These are phyloP conservation scores for Mycena citricolor DNA, from an alignment of 1,284 basidiomycete genomes.

Conservation along the genomic window DNA sequence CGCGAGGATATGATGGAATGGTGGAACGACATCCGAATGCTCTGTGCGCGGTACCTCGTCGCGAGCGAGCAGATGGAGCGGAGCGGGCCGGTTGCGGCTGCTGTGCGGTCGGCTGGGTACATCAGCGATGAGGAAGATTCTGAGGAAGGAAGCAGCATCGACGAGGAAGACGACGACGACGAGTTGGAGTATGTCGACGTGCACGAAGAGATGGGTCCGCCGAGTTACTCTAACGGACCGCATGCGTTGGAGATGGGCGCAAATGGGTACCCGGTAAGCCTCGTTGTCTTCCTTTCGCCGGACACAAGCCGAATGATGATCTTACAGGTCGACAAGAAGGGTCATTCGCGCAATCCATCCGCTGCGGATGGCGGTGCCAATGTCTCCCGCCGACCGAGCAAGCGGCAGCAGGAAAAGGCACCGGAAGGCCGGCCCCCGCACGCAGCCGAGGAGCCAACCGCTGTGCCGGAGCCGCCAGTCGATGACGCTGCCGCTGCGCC, in stretches of 20 bases:
- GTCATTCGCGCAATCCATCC: slow-evolving; percentile 19
- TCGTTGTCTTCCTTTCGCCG: slow-evolving; percentile 9
- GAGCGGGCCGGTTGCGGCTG: slow-evolving; percentile 89
- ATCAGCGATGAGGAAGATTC: slow-evolving; percentile 22
- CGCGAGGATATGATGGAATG: slow-evolving; percentile 99
- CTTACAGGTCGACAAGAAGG: slow-evolving; percentile 42
- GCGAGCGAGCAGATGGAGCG: slow-evolving; percentile 94
- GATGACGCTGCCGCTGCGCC: slow-evolving; percentile 20
- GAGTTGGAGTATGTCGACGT: slow-evolving; percentile 36
- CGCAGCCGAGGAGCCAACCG: slow-evolving; percentile 24
- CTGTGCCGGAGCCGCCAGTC: neutral
- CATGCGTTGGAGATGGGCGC: slow-evolving; percentile 53
- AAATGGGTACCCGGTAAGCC: slow-evolving; percentile 74
- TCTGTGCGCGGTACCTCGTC: slow-evolving; percentile 94
- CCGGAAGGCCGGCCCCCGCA: slow-evolving; percentile 53
- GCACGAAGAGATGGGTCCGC: slow-evolving; percentile 45
- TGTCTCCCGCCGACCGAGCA: slow-evolving; percentile 47
- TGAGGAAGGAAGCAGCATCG: slow-evolving; percentile 72
- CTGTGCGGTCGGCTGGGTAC: slow-evolving; percentile 62
- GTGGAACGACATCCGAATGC: slow-evolving; percentile 99
- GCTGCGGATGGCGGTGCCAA: slow-evolving; percentile 31
- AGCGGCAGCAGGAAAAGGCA: slow-evolving; percentile 71
- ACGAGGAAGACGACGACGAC: slow-evolving; percentile 70
- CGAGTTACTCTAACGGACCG: slow-evolving; percentile 47
- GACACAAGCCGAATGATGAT: neutral